A percentile compares a stretch with the other conserved stretches of the same genome.
phyloP scores from a whole-genome alignment of 2,329 filamentous ascomycete species.

The Epicoccum nigrum region DNA sequence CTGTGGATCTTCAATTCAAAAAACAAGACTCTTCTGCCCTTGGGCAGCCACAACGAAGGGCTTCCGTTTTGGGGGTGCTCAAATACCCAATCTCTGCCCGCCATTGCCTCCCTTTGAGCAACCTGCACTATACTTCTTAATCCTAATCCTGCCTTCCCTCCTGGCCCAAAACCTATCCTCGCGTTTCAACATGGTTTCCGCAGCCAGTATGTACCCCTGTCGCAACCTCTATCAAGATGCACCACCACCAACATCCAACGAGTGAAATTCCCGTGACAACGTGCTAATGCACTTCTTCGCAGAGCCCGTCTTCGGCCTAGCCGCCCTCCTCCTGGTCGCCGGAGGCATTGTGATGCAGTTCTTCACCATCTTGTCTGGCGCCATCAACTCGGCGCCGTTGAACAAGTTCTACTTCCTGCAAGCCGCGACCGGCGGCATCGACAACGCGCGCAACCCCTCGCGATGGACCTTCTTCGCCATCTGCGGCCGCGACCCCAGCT shows the following conservation, averaged over 20 bases:
- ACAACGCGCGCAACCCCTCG: constrained; percentile 61
- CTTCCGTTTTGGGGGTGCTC: constrained; percentile 14
- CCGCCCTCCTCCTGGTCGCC: constrained; percentile 67
- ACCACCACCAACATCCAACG: background rate
- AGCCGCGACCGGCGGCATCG: constrained; percentile 74
- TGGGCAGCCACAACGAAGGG: background rate
- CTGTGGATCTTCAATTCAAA: constrained; percentile 4
- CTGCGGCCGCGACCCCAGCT: constrained; percentile 64
- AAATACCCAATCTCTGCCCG: constrained; percentile 7
- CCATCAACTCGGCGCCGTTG: constrained; percentile 62
- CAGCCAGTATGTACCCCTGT: constrained; percentile 27
- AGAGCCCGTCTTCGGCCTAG: constrained; percentile 63
- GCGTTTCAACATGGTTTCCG: constrained; percentile 13
- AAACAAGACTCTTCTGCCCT: constrained; percentile 16
- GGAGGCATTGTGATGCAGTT: constrained; percentile 68
- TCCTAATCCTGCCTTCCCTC: constrained; percentile 4
- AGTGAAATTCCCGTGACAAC: background rate
- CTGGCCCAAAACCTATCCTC: background rate
- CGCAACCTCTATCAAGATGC: background rate
- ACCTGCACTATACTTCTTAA: background rate
- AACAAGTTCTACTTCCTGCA: constrained; percentile 85
- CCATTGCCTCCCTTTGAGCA: background rate
- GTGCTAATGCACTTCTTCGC: constrained; percentile 5
- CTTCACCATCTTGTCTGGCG: constrained; percentile 69
- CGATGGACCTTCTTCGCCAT: constrained; percentile 94